Evolutionary conservation across 768 basidiomycete species (phyloP), one percentile per base, ranked within the genome.

Genomic region (Trametes maxima): DNA sequence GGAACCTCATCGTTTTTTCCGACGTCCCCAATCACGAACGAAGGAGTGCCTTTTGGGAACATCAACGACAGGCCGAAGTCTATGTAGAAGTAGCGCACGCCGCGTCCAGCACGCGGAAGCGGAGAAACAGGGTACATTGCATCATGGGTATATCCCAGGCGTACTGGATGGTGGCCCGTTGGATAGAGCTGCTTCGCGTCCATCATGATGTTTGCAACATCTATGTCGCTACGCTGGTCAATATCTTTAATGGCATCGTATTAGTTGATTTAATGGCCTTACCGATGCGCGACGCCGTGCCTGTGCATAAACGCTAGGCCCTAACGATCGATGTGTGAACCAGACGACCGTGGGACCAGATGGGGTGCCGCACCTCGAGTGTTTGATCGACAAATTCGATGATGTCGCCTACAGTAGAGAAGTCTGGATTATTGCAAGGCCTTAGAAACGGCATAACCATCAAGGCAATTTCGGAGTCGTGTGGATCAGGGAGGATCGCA

Each of bases 61-160:
- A 66, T 61, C 52, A 61, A 39, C 0, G 66, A 65, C 10, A 68
- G n/a, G n/a, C n/a, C n/a, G n/a, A n/a, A n/a, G n/a, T n/a, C n/a
- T n/a, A n/a, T n/a, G n/a, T n/a, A n/a, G 63, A 48, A 65, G 57
- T 70, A 68, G 3, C 74, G 73, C 6, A 79, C 76, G 4, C 75
- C 71, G 42, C 72, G 63, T 35, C 73, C 70, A 21, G 73, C 73
- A 28, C 76, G 71, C 2, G 74, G 61, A 13, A 74, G 62, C 0
- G 74, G 73, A 17, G 56, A 44, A 21, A 76, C 54, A 3, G 66
- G 59, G 1, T 69, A 69, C 24, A 74, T 61, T 7, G 72, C 76
- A 54, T 78, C 76, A 0, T 72, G 72, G 24, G 76, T 67, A 36
- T 59, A 70, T 35, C 72, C 65, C 1, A 69, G 64, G 11, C 69